Percentiles rank a stretch among this genome's conserved stretches.
phyloP scores from a whole-genome alignment of 352 stramenopile species.

The Saprolegnia parasitica region DNA sequence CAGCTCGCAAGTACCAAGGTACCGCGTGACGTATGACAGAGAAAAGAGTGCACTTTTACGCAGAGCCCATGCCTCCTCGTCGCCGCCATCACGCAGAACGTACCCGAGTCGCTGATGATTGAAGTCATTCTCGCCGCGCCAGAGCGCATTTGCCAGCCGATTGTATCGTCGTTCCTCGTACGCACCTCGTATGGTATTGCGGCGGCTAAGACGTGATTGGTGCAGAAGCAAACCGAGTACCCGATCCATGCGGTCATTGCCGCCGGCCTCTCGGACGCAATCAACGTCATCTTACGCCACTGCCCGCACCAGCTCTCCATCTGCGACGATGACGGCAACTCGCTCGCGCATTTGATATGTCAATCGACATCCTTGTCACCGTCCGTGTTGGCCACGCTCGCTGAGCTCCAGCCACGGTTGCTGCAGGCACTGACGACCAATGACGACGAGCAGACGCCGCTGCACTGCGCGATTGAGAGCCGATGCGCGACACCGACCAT shows the following conservation, averaged over 20 bases:
- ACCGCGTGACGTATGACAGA: not conserved
- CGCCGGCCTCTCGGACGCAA: not conserved
- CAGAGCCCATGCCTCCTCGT: not conserved
- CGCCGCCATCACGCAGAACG: not conserved
- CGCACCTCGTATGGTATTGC: no score
- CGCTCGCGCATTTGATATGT: conserved; percentile 9
- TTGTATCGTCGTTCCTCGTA: not conserved
- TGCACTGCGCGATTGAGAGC: conserved; percentile 3
- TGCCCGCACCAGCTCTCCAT: not conserved
- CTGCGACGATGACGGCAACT: conserved; percentile 20
- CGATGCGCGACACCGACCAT: not conserved
- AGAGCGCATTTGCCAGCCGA: not conserved
- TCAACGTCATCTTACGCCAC: not conserved
- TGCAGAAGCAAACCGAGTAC: conserved; percentile 1
- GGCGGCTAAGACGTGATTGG: no score
- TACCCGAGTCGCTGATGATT: not conserved
- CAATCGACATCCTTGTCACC: not conserved
- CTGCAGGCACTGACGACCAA: conserved; percentile 1
- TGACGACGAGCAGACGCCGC: conserved; percentile 9
- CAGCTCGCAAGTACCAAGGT: conserved; percentile 1
- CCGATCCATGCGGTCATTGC: conserved; percentile 11
- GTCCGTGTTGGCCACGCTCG: not conserved
- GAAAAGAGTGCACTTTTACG: not conserved
- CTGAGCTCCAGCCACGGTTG: not conserved
- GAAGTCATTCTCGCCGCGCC: conserved; percentile 1